Conservation (phyloP, 73 alveolate genomes). For the Uronychia binucleata region DNA sequence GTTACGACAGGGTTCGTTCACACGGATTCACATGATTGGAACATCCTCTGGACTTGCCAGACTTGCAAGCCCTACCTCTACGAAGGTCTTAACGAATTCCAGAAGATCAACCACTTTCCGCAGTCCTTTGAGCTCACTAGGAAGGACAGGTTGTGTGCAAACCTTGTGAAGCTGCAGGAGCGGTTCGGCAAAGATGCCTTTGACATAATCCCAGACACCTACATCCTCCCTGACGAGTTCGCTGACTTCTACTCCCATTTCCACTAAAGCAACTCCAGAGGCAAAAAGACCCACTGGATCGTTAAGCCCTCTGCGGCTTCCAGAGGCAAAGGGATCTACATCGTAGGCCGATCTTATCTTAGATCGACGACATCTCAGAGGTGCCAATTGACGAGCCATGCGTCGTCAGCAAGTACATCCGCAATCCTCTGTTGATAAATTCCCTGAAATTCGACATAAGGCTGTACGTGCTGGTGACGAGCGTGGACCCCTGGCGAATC, state of each 20-base stretch:
- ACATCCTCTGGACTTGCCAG: constrained; percentile 71
- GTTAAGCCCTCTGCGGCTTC: constrained; percentile 84
- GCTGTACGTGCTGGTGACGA: constrained; percentile 83
- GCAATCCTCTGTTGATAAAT: constrained; percentile 83
- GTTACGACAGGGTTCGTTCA: constrained; percentile 22
- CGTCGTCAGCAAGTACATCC: constrained; percentile 82
- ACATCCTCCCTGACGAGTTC: constrained; percentile 86
- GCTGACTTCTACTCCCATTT: constrained; percentile 80
- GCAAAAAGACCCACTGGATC: constrained; percentile 79
- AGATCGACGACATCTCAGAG: constrained; percentile 69
- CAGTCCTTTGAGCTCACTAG: constrained; percentile 76
- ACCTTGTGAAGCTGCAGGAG: constrained; percentile 65
- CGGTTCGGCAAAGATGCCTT: constrained; percentile 61
- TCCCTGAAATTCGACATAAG: constrained; percentile 84
- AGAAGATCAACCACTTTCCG: constrained; percentile 90
- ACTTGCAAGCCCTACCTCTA: constrained; percentile 68
- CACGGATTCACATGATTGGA: constrained; percentile 76
- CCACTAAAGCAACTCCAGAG: constrained; percentile 53
- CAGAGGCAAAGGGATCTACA: constrained; percentile 86
- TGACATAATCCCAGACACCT: constrained; percentile 86
- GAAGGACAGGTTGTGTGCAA: constrained; percentile 77
- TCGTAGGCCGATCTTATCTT: constrained; percentile 69
- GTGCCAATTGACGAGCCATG: constrained; percentile 81
- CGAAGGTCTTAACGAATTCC: constrained; percentile 68
- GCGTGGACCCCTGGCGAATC: constrained; percentile 83